Conservation (phyloP, 208 protist species). For the Angomonas ambiguus region DNA sequence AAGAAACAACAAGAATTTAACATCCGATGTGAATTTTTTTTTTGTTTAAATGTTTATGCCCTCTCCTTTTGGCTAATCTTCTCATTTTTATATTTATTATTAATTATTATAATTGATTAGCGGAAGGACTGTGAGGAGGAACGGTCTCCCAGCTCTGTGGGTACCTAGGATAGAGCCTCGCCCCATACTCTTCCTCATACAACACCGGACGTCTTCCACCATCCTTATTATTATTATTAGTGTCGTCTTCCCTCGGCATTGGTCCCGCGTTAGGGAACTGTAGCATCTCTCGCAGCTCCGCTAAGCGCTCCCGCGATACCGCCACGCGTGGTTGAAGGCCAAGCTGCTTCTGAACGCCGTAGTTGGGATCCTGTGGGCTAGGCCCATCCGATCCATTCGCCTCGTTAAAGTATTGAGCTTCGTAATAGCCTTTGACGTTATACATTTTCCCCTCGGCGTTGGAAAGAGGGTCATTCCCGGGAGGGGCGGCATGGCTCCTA, state of each 20-base stretch:
- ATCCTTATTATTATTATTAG: slow-evolving; percentile 10
- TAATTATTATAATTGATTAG: slow-evolving; percentile 15
- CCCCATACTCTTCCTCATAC: slow-evolving; percentile 67
- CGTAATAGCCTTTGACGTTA: neutral
- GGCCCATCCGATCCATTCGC: slow-evolving; percentile 10
- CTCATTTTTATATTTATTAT: slow-evolving; percentile 12
- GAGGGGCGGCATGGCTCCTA: slow-evolving; percentile 39
- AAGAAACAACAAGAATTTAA: slow-evolving; percentile 11
- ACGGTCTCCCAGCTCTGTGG: slow-evolving; percentile 85
- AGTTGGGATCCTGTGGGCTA: slow-evolving; percentile 23
- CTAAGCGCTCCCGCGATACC: slow-evolving; percentile 40
- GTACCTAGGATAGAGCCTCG: slow-evolving; percentile 69
- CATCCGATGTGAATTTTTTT: slow-evolving; percentile 1
- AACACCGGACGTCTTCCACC: too few species aligned
- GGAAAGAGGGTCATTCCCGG: neutral
- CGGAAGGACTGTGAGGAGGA: slow-evolving; percentile 76
- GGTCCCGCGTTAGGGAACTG: slow-evolving; percentile 30
- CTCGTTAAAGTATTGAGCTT: neutral
- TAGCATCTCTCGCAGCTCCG: slow-evolving; percentile 52
- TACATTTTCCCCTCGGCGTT: neutral
- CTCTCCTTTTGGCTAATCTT: slow-evolving; percentile 6
- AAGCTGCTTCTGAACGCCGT: slow-evolving; percentile 33
- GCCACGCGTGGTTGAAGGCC: slow-evolving; percentile 30
- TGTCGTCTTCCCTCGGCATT: neutral
- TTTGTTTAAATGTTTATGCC: too few species aligned